Percentiles rank a stretch among this genome's conserved stretches.
These are phyloP conservation scores for Termitomyces sp. DNA, from an alignment of 768 basidiomycete genomes.

Conservation along the genomic window DNA sequence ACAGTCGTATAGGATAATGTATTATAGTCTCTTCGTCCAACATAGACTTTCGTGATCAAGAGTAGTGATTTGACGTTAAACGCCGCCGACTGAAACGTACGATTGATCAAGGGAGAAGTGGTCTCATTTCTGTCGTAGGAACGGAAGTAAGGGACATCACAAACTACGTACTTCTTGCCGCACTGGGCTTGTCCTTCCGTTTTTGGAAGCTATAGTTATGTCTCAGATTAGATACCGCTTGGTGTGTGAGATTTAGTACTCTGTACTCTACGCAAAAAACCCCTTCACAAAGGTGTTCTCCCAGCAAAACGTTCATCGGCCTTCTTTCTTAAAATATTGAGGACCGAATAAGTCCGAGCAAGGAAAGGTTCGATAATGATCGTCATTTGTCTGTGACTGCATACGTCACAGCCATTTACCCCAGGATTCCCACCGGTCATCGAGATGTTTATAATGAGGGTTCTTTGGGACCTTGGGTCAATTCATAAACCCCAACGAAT, in stretches of 20 bases:
- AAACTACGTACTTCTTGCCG: background rate
- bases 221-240: background rate
- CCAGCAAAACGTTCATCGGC: background rate
- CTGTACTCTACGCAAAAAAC: background rate
- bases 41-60: background rate
- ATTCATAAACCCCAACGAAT: background rate
- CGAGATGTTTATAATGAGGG: slow-evolving; percentile 12
- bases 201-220: background rate
- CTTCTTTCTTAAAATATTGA: background rate
- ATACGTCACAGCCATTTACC: slow-evolving; percentile 13
- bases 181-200: background rate
- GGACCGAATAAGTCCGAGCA: background rate
- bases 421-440: slow-evolving; percentile 22
- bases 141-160: background rate
- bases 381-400: slow-evolving; percentile 5
- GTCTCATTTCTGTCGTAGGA: background rate
- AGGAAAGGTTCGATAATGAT: background rate
- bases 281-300: background rate
- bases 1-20: background rate
- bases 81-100: background rate
- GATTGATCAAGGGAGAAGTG: background rate
- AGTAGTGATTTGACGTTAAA: background rate
- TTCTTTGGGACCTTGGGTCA: background rate
- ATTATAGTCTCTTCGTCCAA: background rate
- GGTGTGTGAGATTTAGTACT: background rate